Percentiles rank a stretch among this genome's conserved stretches.
These are phyloP conservation scores for Hysterangium stoloniferum DNA, from an alignment of 768 basidiomycete genomes.

Conservation along the genomic window DNA sequence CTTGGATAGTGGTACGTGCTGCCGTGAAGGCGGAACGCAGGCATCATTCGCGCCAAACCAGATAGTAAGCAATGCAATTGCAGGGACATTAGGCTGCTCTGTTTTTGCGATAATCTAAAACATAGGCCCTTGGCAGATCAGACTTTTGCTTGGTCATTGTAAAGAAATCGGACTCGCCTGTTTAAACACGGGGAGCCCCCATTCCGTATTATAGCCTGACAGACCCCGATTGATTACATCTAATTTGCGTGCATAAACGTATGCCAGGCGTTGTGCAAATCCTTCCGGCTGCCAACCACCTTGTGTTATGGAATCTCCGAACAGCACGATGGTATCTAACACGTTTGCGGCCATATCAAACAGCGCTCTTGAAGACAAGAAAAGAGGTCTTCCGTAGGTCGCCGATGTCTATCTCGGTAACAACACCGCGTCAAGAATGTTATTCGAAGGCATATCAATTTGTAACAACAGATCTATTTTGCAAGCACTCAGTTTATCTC, in stretches of 20 bases:
- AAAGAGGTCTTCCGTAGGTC: too few species aligned
- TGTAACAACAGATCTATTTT: too few species aligned
- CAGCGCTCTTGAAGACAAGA: too few species aligned
- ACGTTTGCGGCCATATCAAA: constrained; percentile 56
- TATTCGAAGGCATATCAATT: too few species aligned
- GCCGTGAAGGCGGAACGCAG: constrained; percentile 50
- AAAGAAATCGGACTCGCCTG: constrained; percentile 38
- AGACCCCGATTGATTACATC: constrained; percentile 85
- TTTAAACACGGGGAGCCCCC: constrained; percentile 74
- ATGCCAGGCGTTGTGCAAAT: constrained; percentile 68
- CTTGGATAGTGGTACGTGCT: constrained; percentile 66
- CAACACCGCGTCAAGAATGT: too few species aligned
- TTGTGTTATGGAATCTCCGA: constrained; percentile 82
- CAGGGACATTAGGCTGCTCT: constrained; percentile 42
- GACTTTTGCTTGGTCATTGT: neutral
- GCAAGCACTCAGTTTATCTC: too few species aligned
- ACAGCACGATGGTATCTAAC: constrained; percentile 63
- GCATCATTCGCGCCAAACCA: constrained; percentile 94
- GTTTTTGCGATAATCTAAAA: constrained; percentile 49
- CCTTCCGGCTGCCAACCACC: constrained; percentile 53
- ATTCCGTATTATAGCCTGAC: constrained; percentile 80
- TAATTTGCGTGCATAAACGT: constrained; percentile 68
- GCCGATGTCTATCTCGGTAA: too few species aligned
- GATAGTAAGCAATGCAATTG: constrained; percentile 66
- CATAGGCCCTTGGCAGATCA: too few species aligned